Evolutionary conservation across 495 filamentous ascomycete genomes (phyloP), one percentile per base, ranked within the genome.

Genomic region (Cudoniella acicularis): DNA sequence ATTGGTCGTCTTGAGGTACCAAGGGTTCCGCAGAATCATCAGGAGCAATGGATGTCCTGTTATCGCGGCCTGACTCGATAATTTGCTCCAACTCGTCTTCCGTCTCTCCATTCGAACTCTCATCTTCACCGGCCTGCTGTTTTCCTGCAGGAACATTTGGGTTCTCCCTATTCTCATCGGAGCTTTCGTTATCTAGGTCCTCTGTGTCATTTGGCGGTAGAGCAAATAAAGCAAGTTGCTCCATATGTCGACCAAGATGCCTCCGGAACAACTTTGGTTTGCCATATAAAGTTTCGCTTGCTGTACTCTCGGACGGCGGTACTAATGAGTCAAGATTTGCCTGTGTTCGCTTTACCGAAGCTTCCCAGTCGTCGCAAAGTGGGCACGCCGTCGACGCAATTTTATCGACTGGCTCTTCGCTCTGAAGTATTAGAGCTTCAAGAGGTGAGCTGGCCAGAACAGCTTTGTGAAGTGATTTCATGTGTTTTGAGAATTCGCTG

Each of bases 151-250:
- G n/a, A n/a, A n/a, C n/a, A 20, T 54, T 36, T 20, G 27, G 2
- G 26, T 18, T 21, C n/a, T 20, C 22, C 11, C 24, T 36, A 10
- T 54, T 1, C 23, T 20, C 27, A 4, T 54, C 36, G n/a, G 22
- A 21, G 36, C 61, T 59, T 3, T 63, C 55, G 17, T 57, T 52
- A 30, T 63, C 54, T 11, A 59, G 42, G 0, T 55, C 64, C 0
- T 67, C 60, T 2, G 42, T 50, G 24, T 63, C 69, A 13, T 49
- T 46, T 42, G 48, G 63, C 1, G 72, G 69, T 25, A 75, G 60
- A n/a, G 67, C 69, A 62, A 75, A 75, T n/a, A 75, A 47, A 9
- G 72, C 67, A 9, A 75, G 64, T 55, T 75, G 69, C 26, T 73
- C 68, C 47, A 73, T 67, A 54, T 75, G 72, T 0, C 68, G 66